Conservation (phyloP, 768 basidiomycete genomes). For the Leucocoprinus birnbaumii region DNA sequence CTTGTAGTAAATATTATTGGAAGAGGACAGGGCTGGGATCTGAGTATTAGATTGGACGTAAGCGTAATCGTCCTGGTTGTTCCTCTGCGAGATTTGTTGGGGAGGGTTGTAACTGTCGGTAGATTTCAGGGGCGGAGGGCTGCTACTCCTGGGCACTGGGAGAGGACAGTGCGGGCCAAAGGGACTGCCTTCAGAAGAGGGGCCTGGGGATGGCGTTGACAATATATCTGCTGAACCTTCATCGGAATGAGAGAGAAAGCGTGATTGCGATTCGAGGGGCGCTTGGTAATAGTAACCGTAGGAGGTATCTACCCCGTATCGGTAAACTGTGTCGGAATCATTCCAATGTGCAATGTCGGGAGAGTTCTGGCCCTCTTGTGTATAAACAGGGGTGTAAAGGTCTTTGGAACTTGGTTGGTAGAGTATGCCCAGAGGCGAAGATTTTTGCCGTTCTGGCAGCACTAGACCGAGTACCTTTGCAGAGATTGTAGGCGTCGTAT, state of each 20-base stretch:
- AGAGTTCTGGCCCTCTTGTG: background rate
- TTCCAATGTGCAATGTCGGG: background rate
- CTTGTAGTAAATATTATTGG: background rate
- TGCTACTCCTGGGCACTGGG: background rate
- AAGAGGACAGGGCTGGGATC: background rate
- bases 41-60: background rate
- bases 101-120: background rate
- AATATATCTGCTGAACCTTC: background rate
- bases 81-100: background rate
- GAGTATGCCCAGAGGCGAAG: background rate
- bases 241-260: slow-evolving; percentile 1
- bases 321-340: background rate
- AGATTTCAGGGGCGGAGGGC: background rate
- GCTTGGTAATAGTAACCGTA: background rate
- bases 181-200: background rate
- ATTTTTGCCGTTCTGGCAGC: background rate
- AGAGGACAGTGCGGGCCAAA: background rate
- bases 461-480: background rate
- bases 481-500: background rate
- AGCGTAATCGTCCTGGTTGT: background rate
- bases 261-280: background rate
- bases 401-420: background rate
- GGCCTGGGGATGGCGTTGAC: background rate
- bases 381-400: background rate
- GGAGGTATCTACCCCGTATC: background rate